Evolutionary conservation across 2,329 filamentous ascomycete genomes (phyloP).

Genomic region (Fusarium sp.): DNA sequence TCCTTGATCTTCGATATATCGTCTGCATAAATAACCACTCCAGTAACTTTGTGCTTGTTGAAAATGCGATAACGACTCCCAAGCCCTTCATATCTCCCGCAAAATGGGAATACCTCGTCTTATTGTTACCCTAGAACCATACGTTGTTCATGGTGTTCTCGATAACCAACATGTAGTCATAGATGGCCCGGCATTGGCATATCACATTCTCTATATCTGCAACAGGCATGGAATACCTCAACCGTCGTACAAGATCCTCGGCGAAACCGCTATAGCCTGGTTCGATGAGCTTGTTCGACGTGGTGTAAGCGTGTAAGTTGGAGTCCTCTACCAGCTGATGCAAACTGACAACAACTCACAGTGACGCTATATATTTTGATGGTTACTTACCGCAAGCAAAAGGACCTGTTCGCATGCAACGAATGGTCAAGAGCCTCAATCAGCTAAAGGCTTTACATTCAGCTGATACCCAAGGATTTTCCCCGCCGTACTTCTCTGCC

Average conservation of each 20-base stretch:
- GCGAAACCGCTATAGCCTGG: conserved; percentile 69
- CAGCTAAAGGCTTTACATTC: conserved; percentile 64
- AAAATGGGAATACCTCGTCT: conserved; percentile 72
- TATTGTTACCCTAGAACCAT: conserved; percentile 64
- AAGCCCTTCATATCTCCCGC: not conserved
- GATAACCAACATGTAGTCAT: conserved; percentile 64
- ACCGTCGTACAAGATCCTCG: conserved; percentile 74
- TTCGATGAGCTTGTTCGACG: conserved; percentile 69
- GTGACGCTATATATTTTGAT: conserved; percentile 83
- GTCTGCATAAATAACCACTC: too few species aligned
- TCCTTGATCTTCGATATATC: not conserved
- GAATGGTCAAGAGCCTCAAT: conserved; percentile 69
- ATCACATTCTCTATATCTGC: conserved; percentile 75
- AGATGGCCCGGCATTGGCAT: conserved; percentile 84
- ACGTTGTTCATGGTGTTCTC: conserved; percentile 60
- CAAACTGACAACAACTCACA: conserved; percentile 25
- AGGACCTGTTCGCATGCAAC: conserved; percentile 68
- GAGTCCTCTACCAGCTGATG: not conserved
- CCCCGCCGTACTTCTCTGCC: conserved; percentile 37
- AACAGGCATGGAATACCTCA: conserved; percentile 63
- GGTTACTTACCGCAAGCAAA: conserved; percentile 81
- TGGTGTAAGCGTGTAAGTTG: conserved; percentile 71
- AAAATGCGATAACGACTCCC: not conserved
- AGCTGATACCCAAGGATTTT: conserved; percentile 48
- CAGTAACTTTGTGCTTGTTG: not conserved